Base-by-base conservation (phyloP, 495 filamentous ascomycete genomes). In the Penicillium cosmopolitanum region DNA sequence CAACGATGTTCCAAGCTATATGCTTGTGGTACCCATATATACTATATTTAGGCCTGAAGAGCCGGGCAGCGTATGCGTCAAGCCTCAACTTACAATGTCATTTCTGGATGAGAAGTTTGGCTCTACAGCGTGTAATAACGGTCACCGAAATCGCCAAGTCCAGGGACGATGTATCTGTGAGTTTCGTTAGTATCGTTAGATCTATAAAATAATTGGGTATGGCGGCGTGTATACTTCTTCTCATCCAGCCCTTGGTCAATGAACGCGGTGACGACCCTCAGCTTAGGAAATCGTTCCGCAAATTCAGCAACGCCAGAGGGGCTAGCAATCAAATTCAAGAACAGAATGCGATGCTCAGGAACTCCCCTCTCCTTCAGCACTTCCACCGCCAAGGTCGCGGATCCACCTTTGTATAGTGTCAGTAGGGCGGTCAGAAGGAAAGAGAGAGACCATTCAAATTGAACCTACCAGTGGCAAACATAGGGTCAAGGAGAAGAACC, bases 71-170 rank as follows among this genome's bases (percentile, higher is more conserved):
- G 5, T 46, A 21, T 21, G 43, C 19, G 21, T 28, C 46, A 48
- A 28, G 46, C 23, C 46, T 48, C 19, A 28, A 48, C 11, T 16
- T 46, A 21, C n/a, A 5, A 28, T 28, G 9, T 31, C 42, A 16
- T 46, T 3, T 46, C n/a, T 11, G 46, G 23, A 12, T 19, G 19
- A 8, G 35, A 21, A 18, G 23, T 23, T 44, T 5, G 16, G 38
- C 19, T 34, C 68, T 76, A 98, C 70, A 96, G 84, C 35, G 95
- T 97, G 70, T 98, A 98, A 71, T 93, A 98, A 65, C 95, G 82
- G 69, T 98, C 95, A 40, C 95, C 95, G 73, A 98, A 98, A 72
- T 98, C 95, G 48, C 95, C 95, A 15, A 98, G 82, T 5, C 95
- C 95, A 23, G 95, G 95, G 47, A 96, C 86, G 67, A 98, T 98